These are phyloP conservation scores for Lecanicillium sp. DNA, from an alignment of 2,329 filamentous ascomycete species.

Conservation along the genomic window DNA sequence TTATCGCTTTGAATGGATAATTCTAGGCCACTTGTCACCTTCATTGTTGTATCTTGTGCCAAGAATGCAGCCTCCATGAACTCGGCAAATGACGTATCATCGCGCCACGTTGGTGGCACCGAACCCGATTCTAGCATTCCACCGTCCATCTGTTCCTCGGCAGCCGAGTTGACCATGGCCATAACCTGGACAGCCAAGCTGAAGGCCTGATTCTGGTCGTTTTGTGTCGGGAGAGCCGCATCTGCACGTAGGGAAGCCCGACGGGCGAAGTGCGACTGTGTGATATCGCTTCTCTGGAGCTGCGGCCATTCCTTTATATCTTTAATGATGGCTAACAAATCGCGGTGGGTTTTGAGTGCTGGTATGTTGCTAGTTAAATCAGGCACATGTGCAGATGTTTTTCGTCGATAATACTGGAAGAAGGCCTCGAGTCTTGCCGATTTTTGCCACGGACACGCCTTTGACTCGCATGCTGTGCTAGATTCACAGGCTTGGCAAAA, in stretches of 20 bases:
- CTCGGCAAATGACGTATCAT: neutral
- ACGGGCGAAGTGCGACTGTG: neutral
- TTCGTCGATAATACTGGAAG: conserved; percentile 7
- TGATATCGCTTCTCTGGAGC: neutral
- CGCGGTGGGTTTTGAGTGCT: conserved; percentile 6
- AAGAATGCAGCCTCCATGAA: neutral
- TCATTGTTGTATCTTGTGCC: no score
- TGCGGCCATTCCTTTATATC: neutral
- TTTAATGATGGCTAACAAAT: conserved; percentile 3
- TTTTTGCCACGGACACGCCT: conserved; percentile 3
- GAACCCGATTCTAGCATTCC: conserved; percentile 6
- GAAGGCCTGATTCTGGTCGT: conserved; percentile 8
- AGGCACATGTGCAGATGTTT: conserved; percentile 3
- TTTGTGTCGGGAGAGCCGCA: neutral
- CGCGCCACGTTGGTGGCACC: conserved; percentile 3
- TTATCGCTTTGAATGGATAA: neutral
- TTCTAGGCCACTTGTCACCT: neutral
- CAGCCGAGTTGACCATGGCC: conserved; percentile 7
- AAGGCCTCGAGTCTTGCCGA: conserved; percentile 2
- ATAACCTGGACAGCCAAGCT: conserved; percentile 4
- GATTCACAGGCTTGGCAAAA: conserved; percentile 4
- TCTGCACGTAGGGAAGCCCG: neutral
- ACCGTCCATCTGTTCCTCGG: conserved; percentile 6
- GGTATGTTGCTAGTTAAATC: neutral
- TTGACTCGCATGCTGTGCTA: neutral